Evolutionary conservation across 352 stramenopile genomes (phyloP).

Genomic region (Globisporangium barbulae): DNA sequence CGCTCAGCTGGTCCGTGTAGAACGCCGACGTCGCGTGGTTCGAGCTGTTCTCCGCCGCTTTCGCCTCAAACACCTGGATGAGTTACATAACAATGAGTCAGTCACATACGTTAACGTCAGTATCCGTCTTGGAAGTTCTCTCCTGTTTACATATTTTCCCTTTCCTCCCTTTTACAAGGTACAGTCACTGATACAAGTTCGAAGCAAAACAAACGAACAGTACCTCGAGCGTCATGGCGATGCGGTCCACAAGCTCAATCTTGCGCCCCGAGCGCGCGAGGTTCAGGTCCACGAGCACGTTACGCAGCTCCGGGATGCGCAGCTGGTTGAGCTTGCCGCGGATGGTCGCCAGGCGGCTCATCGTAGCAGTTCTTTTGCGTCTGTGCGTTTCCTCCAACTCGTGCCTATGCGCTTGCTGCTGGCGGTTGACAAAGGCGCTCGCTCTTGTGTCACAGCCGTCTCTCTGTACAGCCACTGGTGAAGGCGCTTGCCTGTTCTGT

Average conservation of each 20-base stretch:
- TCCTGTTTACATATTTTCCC: not conserved
- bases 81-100: not conserved
- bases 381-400: not conserved
- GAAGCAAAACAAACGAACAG: not conserved
- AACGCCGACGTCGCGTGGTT: slow-evolving; percentile 48
- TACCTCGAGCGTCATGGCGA: slow-evolving; percentile 61
- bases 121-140: not conserved
- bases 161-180: not conserved
- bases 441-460: not conserved
- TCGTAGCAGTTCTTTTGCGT: slow-evolving; percentile 5
- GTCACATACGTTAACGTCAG: not conserved
- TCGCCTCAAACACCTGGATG: slow-evolving; percentile 41
- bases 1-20: slow-evolving; percentile 52
- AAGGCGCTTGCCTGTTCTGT: not conserved
- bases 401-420: slow-evolving; percentile 13
- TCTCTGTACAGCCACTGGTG: not conserved
- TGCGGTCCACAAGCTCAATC: slow-evolving; percentile 75
- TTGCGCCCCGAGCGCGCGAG: slow-evolving; percentile 71
- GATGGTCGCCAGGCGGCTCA: slow-evolving; percentile 38
- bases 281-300: slow-evolving; percentile 66
- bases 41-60: slow-evolving; percentile 36
- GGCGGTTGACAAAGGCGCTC: not conserved
- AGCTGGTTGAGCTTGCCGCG: slow-evolving; percentile 50
- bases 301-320: slow-evolving; percentile 73
- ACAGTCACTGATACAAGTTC: not conserved